A percentile compares a stretch with the other conserved stretches of the same genome.
phyloP scores from a whole-genome alignment of 306 rosid species.

The Vicia faba region DNA sequence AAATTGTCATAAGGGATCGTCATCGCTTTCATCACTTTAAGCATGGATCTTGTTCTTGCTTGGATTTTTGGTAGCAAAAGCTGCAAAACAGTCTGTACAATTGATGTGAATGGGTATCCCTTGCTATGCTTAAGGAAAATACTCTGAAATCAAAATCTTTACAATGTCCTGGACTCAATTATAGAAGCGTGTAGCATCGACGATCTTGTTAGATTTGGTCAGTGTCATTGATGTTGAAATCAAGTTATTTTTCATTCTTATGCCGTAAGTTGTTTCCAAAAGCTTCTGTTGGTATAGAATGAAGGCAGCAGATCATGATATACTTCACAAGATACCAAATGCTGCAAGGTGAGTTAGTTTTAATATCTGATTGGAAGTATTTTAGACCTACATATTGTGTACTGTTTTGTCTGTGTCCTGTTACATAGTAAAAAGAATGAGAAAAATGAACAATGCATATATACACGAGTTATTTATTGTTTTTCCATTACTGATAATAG shows the following conservation, averaged over 20 bases:
- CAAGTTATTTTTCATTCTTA: slow-evolving; percentile 75
- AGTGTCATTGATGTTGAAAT: slow-evolving; percentile 67
- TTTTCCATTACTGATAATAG: neutral
- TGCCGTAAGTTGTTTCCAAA: slow-evolving; percentile 78
- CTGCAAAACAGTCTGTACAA: neutral
- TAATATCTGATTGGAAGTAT: slow-evolving; percentile 8
- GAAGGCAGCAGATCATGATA: slow-evolving; percentile 41
- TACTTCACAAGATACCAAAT: neutral
- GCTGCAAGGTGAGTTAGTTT: slow-evolving; percentile 43
- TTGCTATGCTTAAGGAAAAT: slow-evolving; percentile 48
- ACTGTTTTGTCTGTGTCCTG: too few relatives aligned
- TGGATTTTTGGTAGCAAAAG: slow-evolving; percentile 68
- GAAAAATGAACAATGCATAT: too few relatives aligned
- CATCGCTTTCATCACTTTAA: slow-evolving; percentile 85
- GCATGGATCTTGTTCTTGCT: slow-evolving; percentile 69
- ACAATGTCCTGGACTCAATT: slow-evolving; percentile 64
- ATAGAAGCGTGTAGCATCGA: slow-evolving; percentile 52
- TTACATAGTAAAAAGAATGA: too few relatives aligned
- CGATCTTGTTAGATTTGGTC: slow-evolving; percentile 59
- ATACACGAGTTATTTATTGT: neutral
- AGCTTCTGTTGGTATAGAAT: slow-evolving; percentile 72
- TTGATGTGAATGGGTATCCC: slow-evolving; percentile 42
- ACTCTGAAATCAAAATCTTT: slow-evolving; percentile 53
- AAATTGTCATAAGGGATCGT: slow-evolving; percentile 76
- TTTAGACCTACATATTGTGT: too few relatives aligned